Evolutionary conservation across 2,329 filamentous ascomycete genomes (phyloP).

Genomic region (Fusarium illudens): DNA sequence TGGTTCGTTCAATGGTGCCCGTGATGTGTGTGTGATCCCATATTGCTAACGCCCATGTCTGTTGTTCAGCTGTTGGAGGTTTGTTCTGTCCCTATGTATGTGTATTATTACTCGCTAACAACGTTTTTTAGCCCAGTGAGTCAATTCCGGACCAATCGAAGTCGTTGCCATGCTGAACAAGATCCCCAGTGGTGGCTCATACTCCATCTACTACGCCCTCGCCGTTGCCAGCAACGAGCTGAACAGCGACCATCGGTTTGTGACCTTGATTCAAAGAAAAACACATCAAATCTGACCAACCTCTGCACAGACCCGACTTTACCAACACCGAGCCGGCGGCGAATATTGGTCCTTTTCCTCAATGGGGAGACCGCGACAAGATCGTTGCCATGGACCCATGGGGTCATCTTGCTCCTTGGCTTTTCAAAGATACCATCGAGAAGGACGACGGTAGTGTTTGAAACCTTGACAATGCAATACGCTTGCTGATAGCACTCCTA

Average conservation of each 20-base stretch:
- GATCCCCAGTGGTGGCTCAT: constrained; percentile 76
- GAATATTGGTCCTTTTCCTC: constrained; percentile 84
- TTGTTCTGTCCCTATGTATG: constrained; percentile 40
- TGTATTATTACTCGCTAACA: constrained; percentile 37
- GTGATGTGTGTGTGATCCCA: constrained; percentile 8
- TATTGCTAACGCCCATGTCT: constrained; percentile 21
- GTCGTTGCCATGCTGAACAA: constrained; percentile 11
- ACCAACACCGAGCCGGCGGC: constrained; percentile 89
- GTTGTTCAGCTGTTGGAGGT: constrained; percentile 64
- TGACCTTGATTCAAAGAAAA: neutral
- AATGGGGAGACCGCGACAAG: constrained; percentile 91
- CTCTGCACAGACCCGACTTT: constrained; percentile 60
- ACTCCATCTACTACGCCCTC: constrained; percentile 94
- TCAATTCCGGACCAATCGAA: neutral
- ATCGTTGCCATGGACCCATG: constrained; percentile 98
- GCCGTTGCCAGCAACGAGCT: constrained; percentile 92
- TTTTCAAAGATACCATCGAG: constrained; percentile 81
- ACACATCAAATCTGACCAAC: constrained; percentile 2
- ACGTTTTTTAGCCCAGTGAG: constrained; percentile 46
- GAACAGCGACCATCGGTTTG: constrained; percentile 76
- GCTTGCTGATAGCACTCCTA: constrained; percentile 39
- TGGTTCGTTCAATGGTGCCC: constrained; percentile 59
- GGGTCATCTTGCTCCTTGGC: constrained; percentile 85
- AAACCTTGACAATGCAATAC: neutral
- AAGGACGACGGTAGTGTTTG: constrained; percentile 68